Conservation (phyloP, 768 basidiomycete genomes). For the Dacryopinax spathularia region DNA sequence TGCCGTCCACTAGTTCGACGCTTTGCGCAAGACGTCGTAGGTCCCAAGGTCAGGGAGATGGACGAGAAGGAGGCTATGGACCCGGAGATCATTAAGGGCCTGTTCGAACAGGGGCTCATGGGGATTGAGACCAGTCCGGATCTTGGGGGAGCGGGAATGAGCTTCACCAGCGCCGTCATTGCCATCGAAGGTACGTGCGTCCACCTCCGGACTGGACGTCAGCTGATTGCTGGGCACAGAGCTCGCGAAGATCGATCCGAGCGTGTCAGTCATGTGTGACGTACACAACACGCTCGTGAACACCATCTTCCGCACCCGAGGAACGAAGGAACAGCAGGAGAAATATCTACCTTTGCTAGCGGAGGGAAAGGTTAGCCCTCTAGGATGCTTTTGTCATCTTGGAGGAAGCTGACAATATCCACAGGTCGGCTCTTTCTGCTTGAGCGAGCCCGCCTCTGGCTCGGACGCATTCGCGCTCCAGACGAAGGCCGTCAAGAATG, state of each 20-base stretch:
- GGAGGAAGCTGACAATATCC: background rate
- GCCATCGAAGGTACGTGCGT: constrained; percentile 52
- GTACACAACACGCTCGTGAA: constrained; percentile 98
- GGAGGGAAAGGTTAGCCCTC: constrained; percentile 45
- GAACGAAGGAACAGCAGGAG: constrained; percentile 66
- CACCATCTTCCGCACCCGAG: constrained; percentile 81
- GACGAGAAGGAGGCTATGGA: constrained; percentile 97
- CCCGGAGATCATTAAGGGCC: constrained; percentile 62
- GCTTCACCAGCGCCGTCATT: constrained; percentile 91
- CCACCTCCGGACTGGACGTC: background rate
- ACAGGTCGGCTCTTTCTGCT: constrained; percentile 88
- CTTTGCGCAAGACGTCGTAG: constrained; percentile 80
- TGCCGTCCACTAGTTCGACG: constrained; percentile 46
- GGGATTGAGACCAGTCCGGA: constrained; percentile 83
- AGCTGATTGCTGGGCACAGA: constrained; percentile 29
- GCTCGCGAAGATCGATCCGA: constrained; percentile 88
- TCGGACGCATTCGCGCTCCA: constrained; percentile 96
- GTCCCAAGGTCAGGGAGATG: constrained; percentile 89
- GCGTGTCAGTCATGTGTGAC: constrained; percentile 91
- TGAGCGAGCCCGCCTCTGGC: constrained; percentile 84
- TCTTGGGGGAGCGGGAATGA: constrained; percentile 74
- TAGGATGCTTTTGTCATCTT: background rate
- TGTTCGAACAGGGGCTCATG: constrained; percentile 99
- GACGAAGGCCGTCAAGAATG: constrained; percentile 79
- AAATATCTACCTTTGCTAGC: constrained; percentile 79